These are phyloP conservation scores for Fomitopsis pulvina DNA, from an alignment of 768 basidiomycete species.

Conservation along the genomic window DNA sequence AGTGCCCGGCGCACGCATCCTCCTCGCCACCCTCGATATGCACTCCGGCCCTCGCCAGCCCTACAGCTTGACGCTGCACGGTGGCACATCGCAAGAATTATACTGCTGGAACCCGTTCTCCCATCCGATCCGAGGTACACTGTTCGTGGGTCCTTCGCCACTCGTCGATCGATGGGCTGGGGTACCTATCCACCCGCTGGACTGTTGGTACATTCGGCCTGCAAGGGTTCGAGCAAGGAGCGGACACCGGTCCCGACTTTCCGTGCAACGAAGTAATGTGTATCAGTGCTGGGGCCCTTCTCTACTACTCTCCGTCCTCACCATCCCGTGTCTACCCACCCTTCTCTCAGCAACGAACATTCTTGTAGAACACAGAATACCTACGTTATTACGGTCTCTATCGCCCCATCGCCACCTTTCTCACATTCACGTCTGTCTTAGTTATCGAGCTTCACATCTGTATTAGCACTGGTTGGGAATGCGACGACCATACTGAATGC, in stretches of 20 bases:
- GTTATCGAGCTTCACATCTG: conserved; percentile 10
- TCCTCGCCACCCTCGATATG: conserved; percentile 9
- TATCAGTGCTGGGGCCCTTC: neutral
- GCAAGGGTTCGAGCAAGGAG: neutral
- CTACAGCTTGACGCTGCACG: conserved; percentile 34
- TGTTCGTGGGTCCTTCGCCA: conserved; percentile 24
- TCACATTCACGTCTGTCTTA: conserved; percentile 2
- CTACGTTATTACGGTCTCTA: conserved; percentile 14
- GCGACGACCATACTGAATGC: conserved; percentile 11
- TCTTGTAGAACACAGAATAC: conserved; percentile 14
- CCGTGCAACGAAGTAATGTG: neutral
- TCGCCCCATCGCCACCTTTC: conserved; percentile 9
- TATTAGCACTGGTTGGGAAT: conserved; percentile 13
- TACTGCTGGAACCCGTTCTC: conserved; percentile 1
- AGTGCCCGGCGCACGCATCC: conserved; percentile 27
- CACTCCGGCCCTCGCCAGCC: conserved; percentile 19
- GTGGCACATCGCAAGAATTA: conserved; percentile 23
- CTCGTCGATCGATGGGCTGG: conserved; percentile 35
- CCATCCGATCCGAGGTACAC: conserved; percentile 27
- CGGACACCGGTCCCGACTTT: neutral
- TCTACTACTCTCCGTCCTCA: neutral
- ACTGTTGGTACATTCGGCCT: neutral
- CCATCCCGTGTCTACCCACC: neutral
- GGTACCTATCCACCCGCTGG: neutral
- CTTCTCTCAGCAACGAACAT: neutral